Base-by-base conservation (phyloP, 2,329 filamentous ascomycete genomes). In the Fusarium globosum region DNA sequence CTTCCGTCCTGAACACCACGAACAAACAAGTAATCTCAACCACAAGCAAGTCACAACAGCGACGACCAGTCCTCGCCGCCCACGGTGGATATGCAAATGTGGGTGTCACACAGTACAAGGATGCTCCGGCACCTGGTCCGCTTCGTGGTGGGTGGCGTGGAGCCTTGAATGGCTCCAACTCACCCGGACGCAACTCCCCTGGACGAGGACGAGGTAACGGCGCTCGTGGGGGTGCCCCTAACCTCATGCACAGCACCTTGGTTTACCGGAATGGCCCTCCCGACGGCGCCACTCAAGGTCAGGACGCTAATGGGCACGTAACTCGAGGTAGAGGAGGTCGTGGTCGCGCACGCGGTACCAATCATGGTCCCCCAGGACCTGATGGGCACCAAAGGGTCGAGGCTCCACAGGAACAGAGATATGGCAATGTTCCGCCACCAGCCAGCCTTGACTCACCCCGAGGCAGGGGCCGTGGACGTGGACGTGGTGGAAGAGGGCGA, bases 1-100 rank as follows among this genome's bases (percentile, higher is more conserved):
- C 93, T n/a, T 93, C 94, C 2, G 95, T 98, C 5, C 88, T 99
- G 39, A 99, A 99, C 83, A 86, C 97, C 64, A 92, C 92, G 4
- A 87, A 95, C 79, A 92, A 89, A 76, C 96, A 99, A 83, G 88
- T 97, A 26, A 86, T 97, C 46, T 92, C 90, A 68, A 88, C 88
- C 67, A 90, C 93, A 57, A 89, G 75, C 74, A 83, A 78, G 56
- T 81, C 82, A 7, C 81, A 82, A 78, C 88, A 89, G 70, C 89
- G 88, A 73, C 86, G 86, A 49, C 85, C 85, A 14, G 80, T 85
- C 8, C 76, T 84, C 21, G 85, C 86, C 18, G 86, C 88, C 2
- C 84, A 90, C 1, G 84, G 88, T 16, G 83, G 85, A 20, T 77
- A 86, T 85, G 76, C 88, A 85, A 82, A 87, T 39, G 86, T 89